A percentile compares a stretch with the other conserved stretches of the same genome.
Conservation (phyloP, 345 rosid species). For the Trapa incisa region DNA sequence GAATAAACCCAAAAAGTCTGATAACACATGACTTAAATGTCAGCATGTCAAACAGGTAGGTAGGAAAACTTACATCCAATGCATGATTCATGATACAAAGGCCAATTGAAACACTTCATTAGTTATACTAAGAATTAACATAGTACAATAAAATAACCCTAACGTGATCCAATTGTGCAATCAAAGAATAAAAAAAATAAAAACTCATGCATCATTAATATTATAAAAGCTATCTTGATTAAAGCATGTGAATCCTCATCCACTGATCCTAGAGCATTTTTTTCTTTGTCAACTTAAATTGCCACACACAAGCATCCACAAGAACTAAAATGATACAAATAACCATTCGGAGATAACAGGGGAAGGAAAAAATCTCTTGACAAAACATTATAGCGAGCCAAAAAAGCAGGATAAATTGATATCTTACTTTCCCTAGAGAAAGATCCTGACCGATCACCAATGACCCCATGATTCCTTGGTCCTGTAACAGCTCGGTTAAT, state of each 20-base stretch:
- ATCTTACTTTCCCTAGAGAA: constrained; percentile 98
- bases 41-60: too few relatives aligned
- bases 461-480: constrained; percentile 84
- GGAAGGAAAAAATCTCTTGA: neutral
- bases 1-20: too few relatives aligned
- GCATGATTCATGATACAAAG: too few relatives aligned
- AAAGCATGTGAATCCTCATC: neutral
- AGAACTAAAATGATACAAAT: neutral
- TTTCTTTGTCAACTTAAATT: neutral
- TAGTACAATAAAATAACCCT: too few relatives aligned
- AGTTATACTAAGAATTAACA: too few relatives aligned
- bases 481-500: constrained; percentile 88
- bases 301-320: neutral
- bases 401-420: neutral
- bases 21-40: too few relatives aligned
- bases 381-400: neutral
- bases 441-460: constrained; percentile 90
- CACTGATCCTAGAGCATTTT: neutral
- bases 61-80: too few relatives aligned
- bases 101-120: too few relatives aligned
- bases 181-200: too few relatives aligned
- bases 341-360: neutral
- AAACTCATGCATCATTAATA: too few relatives aligned
- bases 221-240: neutral
- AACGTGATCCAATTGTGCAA: too few relatives aligned